phyloP scores from a whole-genome alignment of 2,329 filamentous ascomycete genomes.

The Pseudogymnoascus sp. region DNA sequence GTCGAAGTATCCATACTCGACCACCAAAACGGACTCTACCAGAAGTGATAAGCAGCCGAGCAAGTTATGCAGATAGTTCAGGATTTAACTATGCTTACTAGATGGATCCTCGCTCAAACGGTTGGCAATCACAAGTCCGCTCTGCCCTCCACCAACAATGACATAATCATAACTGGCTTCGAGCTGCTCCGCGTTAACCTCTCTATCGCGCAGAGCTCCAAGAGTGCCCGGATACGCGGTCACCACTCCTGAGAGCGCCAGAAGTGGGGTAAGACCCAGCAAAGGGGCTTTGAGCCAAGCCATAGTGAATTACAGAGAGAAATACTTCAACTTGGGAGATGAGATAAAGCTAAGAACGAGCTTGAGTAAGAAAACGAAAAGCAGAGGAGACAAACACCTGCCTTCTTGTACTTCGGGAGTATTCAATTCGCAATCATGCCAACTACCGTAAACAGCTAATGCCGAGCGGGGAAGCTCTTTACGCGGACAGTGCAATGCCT shows the following conservation, averaged over 20 bases:
- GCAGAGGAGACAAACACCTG: background rate
- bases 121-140: conserved; percentile 36
- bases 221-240: background rate
- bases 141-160: conserved; percentile 39
- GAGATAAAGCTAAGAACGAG: background rate
- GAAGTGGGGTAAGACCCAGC: background rate
- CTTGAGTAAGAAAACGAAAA: background rate
- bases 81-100: background rate
- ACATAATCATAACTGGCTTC: conserved; percentile 29
- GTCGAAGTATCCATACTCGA: conserved; percentile 8
- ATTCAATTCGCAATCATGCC: background rate
- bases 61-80: background rate
- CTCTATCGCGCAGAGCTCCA: background rate
- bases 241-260: background rate
- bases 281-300: conserved; percentile 6
- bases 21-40: conserved; percentile 2
- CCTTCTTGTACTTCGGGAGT: background rate
- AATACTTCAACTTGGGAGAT: background rate
- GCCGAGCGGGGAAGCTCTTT: conserved; percentile 8
- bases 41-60: background rate
- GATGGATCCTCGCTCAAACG: conserved; percentile 33
- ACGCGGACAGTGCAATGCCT: background rate
- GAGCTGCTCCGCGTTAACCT: conserved; percentile 2
- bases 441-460: background rate
- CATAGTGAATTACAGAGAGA: conserved; percentile 3